A percentile compares a stretch with the other conserved stretches of the same genome.
These are phyloP conservation scores for Moelleriella libera DNA, from an alignment of 2,329 filamentous ascomycete genomes.

Conservation along the genomic window DNA sequence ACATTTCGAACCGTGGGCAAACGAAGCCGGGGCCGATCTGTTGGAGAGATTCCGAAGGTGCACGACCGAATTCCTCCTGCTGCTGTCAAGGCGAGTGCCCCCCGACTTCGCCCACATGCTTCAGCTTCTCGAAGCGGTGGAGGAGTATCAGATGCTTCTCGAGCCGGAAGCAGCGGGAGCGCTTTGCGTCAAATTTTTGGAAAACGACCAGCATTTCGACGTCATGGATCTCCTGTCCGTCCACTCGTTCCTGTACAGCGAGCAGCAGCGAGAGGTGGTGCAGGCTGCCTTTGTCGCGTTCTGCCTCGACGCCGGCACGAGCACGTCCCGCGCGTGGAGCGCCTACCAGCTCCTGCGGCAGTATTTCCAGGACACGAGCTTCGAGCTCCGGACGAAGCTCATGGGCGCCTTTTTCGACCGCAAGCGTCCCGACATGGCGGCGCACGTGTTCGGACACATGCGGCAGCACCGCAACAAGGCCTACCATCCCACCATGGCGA, in stretches of 20 bases:
- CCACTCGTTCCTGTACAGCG: conserved; percentile 56
- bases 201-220: conserved; percentile 63
- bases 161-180: conserved; percentile 61
- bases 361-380: conserved; percentile 52
- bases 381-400: conserved; percentile 49
- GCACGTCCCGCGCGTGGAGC: conserved; percentile 50
- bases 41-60: conserved; percentile 40
- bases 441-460: conserved; percentile 85
- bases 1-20: conserved; percentile 19
- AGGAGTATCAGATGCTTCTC: conserved; percentile 54
- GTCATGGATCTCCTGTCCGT: conserved; percentile 71
- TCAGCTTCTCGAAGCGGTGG: conserved; percentile 57
- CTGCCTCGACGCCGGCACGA: conserved; percentile 47
- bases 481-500: conserved; percentile 54
- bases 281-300: conserved; percentile 53
- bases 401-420: conserved; percentile 76
- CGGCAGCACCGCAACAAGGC: conserved; percentile 53
- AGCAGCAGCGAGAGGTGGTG: conserved; percentile 53
- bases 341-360: conserved; percentile 52
- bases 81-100: conserved; percentile 45
- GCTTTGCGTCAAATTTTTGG: conserved; percentile 60
- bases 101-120: conserved; percentile 59
- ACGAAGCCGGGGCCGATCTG: conserved; percentile 28
- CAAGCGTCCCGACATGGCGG: conserved; percentile 69
- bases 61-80: conserved; percentile 59